Evolutionary conservation across 73 alveolate genomes (phyloP).

Genomic region (Loxodes magnus): DNA sequence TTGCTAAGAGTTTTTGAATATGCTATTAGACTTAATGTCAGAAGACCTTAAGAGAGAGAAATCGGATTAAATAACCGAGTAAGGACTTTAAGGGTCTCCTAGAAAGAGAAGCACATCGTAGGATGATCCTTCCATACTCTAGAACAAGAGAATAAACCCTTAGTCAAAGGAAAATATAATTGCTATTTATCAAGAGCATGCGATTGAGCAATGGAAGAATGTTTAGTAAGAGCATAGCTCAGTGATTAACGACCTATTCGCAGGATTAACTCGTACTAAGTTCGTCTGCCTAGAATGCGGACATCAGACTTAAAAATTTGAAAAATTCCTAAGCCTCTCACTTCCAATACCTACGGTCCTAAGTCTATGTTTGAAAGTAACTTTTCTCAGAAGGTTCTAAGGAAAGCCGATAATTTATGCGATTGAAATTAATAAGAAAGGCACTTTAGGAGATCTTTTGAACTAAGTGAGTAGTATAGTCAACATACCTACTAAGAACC

Average conservation of each 20-base stretch:
- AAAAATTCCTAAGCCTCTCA: slow-evolving; percentile 23
- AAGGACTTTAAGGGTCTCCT: too few species aligned
- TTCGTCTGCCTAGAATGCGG: slow-evolving; percentile 21
- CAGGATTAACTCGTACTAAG: slow-evolving; percentile 32
- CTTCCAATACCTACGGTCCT: slow-evolving; percentile 33
- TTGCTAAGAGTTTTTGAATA: slow-evolving; percentile 31
- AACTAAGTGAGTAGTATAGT: too few species aligned
- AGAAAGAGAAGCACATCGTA: too few species aligned
- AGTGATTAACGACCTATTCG: slow-evolving; percentile 29
- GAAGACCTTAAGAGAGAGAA: slow-evolving; percentile 14
- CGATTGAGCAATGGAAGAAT: slow-evolving; percentile 9
- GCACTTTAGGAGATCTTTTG: too few species aligned
- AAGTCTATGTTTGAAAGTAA: slow-evolving; percentile 9
- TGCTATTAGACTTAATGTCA: slow-evolving; percentile 17
- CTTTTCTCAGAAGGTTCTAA: slow-evolving; percentile 5
- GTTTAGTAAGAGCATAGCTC: slow-evolving; percentile 19
- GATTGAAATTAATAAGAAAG: too few species aligned
- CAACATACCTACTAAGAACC: too few species aligned
- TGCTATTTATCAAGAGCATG: too few species aligned
- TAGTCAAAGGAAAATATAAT: too few species aligned
- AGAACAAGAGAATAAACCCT: too few species aligned
- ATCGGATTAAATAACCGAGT: too few species aligned
- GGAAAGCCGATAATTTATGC: too few species aligned
- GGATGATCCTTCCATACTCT: too few species aligned
- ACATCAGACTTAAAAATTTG: slow-evolving; percentile 17